Conservation (phyloP, 192 early-diverging fungal genomes). For the Umbelopsis sp. region DNA sequence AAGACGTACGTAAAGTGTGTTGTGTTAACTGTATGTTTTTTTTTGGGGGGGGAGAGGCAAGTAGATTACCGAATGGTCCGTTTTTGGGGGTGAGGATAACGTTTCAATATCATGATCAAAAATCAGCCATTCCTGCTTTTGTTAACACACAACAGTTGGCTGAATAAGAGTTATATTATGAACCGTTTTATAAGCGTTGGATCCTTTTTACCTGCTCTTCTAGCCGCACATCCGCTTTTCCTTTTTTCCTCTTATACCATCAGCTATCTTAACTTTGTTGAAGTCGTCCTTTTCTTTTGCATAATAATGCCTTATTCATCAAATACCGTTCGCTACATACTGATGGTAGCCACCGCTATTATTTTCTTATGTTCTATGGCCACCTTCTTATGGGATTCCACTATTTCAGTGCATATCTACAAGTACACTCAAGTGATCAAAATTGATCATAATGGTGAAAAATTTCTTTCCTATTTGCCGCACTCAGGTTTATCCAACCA, state of each 20-base stretch:
- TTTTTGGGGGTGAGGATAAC: too few relatives aligned
- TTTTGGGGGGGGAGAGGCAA: too few relatives aligned
- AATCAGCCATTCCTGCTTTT: neutral
- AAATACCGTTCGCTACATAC: neutral
- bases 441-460: slow-evolving; percentile 32
- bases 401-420: neutral
- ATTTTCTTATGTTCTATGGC: neutral
- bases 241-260: neutral
- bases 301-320: neutral
- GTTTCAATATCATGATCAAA: too few relatives aligned
- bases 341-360: neutral
- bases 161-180: neutral
- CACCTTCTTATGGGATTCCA: neutral
- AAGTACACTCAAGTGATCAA: neutral
- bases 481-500: slow-evolving; percentile 62
- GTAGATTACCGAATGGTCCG: too few relatives aligned
- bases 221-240: too few relatives aligned
- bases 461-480: slow-evolving; percentile 55
- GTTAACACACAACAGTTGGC: neutral
- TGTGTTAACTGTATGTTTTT: too few relatives aligned
- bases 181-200: neutral
- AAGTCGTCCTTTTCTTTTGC: too few relatives aligned
- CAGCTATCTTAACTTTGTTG: too few relatives aligned
- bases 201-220: too few relatives aligned
- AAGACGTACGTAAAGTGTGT: too few relatives aligned